Conservation (phyloP, 768 basidiomycete species). For the Suillus weaverae region DNA sequence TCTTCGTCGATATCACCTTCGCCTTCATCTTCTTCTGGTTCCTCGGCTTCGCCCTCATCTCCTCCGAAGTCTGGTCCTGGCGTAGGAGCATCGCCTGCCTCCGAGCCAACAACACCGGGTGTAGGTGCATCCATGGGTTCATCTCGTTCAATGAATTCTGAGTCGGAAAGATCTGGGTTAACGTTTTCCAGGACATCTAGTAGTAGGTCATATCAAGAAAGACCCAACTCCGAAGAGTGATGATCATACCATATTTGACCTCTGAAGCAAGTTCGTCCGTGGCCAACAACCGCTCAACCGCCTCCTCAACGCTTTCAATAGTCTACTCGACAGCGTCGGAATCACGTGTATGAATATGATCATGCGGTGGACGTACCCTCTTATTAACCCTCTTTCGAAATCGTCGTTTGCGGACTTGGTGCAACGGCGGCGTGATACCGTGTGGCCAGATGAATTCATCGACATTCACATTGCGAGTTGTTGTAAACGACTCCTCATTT, state of each 20-base stretch:
- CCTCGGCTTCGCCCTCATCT: conserved; percentile 59
- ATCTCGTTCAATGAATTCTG: conserved; percentile 78
- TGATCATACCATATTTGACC: conserved; percentile 68
- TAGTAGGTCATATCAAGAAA: conserved; percentile 4
- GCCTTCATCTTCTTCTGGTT: conserved; percentile 58
- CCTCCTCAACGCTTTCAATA: conserved; percentile 92
- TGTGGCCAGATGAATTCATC: conserved; percentile 98
- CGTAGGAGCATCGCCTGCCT: conserved; percentile 62
- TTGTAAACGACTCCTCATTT: conserved; percentile 62
- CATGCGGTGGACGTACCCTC: conserved; percentile 48
- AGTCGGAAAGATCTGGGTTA: conserved; percentile 87
- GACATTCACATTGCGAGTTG: conserved; percentile 75
- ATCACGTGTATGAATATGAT: background rate
- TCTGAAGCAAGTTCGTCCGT: conserved; percentile 75
- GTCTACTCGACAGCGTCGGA: conserved; percentile 47
- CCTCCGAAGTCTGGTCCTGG: conserved; percentile 52
- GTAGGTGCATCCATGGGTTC: conserved; percentile 62
- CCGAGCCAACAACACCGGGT: conserved; percentile 67
- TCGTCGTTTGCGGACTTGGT: conserved; percentile 85
- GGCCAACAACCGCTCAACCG: conserved; percentile 83
- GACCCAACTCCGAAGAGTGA: background rate
- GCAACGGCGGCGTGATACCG: conserved; percentile 90
- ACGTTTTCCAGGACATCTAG: conserved; percentile 86
- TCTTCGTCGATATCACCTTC: conserved; percentile 89
- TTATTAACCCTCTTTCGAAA: conserved; percentile 89